Base-by-base conservation (phyloP, 257 asterid genomes). In the Leonotis leonurus region DNA sequence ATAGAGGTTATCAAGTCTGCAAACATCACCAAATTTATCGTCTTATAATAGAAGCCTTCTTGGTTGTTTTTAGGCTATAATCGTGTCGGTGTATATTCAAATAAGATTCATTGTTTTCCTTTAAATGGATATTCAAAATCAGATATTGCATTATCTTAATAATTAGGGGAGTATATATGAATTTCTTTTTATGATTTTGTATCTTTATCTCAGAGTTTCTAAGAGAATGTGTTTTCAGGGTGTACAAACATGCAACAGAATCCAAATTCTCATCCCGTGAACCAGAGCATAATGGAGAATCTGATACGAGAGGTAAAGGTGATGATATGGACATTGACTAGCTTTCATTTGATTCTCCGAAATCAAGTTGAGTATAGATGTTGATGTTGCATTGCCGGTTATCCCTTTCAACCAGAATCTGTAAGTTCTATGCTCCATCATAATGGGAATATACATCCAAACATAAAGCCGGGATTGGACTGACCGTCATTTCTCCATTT, bases 271-370 rank as follows among this genome's bases (percentile, higher is more conserved):
- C n/a, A n/a, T n/a, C n/a, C n/a, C n/a, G n/a, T n/a, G n/a, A n/a
- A n/a, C n/a, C n/a, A n/a, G n/a, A n/a, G n/a, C n/a, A 65, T 18
- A 58, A 32, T 18, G 29, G 55, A 25, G 90, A 73, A 37, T 62
- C 77, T 9, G 82, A 73, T 43, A 40, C 68, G 13, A 77, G 83
- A 67, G 67, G 71, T 45, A 61, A 69, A 67, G 62, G 73, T 70
- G 90, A 81, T 53, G 85, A 74, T 41, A 81, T 75, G 84, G 56
- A 73, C 18, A 74, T 76, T 56, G 95, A 83, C 70, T 83, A 70
- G 76, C 22, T 27, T 65, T 58, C 75, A n/a, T n/a, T n/a, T n/a
- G 52, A 62, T 62, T 48, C 51, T 2, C 30, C 33, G 68, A n/a
- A 62, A 67, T 71, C 57, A n/a, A 52, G 62, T 64, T 41, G 64